A percentile compares a stretch with the other conserved stretches of the same genome.
Evolutionary conservation across 345 rosid genomes (phyloP).

Genomic region (Hibiscus mutabilis): DNA sequence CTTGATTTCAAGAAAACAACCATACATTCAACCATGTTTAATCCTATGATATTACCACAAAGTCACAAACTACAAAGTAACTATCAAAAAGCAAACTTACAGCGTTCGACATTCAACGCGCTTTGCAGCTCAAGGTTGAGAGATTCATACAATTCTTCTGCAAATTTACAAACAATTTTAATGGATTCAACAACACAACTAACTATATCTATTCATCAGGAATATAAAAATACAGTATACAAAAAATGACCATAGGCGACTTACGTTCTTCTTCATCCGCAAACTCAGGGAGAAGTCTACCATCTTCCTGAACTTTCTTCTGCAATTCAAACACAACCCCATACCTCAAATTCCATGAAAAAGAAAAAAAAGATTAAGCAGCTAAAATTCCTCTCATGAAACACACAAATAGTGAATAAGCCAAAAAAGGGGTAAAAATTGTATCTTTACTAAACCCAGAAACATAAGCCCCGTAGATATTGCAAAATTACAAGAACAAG

Average conservation of each 20-base stretch:
- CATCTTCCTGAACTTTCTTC: slow-evolving; percentile 83
- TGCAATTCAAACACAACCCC: slow-evolving; percentile 27
- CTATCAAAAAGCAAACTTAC: slow-evolving; percentile 36
- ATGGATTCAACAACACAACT: neutral
- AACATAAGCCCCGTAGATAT: too few species aligned
- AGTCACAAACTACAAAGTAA: neutral
- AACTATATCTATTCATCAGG: neutral
- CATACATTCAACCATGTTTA: too few species aligned
- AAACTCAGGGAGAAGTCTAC: slow-evolving; percentile 70
- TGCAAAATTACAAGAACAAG: too few species aligned
- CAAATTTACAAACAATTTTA: slow-evolving; percentile 16
- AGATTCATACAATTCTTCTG: slow-evolving; percentile 76
- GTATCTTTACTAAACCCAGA: neutral
- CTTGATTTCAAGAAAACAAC: neutral
- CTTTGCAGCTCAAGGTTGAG: slow-evolving; percentile 79
- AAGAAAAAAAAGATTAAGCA: too few species aligned
- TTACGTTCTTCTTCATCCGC: slow-evolving; percentile 80
- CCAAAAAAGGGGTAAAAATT: neutral
- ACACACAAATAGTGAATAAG: too few species aligned
- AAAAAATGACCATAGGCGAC: slow-evolving; percentile 7
- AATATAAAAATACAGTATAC: neutral
- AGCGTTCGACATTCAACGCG: slow-evolving; percentile 46
- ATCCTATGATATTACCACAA: neutral
- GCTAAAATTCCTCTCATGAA: too few species aligned
- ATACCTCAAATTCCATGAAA: slow-evolving; percentile 12